Evolutionary conservation across 192 early-diverging fungal genomes (phyloP).

Genomic region (Phlyctochytrium bullatum): DNA sequence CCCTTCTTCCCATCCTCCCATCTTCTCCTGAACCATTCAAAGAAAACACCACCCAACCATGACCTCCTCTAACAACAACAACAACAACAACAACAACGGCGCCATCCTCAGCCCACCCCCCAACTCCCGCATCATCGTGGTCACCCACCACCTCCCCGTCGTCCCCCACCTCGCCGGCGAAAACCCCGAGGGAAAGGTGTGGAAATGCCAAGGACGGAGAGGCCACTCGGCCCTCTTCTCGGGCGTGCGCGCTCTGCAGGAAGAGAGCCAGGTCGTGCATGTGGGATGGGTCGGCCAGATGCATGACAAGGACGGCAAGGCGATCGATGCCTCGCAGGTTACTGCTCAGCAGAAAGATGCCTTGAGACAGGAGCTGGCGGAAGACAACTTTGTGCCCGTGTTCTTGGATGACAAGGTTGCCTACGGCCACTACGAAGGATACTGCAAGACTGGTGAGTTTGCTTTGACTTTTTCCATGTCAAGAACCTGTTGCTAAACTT

Average conservation of each 20-base stretch:
- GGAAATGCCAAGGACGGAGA: conserved; percentile 34
- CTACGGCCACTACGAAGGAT: conserved; percentile 91
- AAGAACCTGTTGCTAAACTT: conserved; percentile 93
- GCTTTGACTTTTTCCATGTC: not conserved
- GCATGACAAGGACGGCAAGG: conserved; percentile 55
- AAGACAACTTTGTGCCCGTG: conserved; percentile 70
- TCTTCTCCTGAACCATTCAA: too few relatives aligned
- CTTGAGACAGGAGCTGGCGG: conserved; percentile 51
- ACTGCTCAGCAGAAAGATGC: conserved; percentile 48
- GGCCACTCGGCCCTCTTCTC: conserved; percentile 91
- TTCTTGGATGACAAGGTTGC: conserved; percentile 71
- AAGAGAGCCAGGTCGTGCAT: conserved; percentile 58
- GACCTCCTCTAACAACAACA: not conserved
- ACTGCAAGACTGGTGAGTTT: conserved; percentile 81
- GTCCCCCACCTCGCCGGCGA: conserved; percentile 8
- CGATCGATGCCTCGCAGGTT: conserved; percentile 51
- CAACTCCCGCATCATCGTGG: not conserved
- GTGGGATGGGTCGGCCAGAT: conserved; percentile 74
- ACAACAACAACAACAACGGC: too few relatives aligned
- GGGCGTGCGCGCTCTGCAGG: conserved; percentile 69
- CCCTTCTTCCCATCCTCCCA: too few relatives aligned
- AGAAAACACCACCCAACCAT: too few relatives aligned
- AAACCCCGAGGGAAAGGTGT: not conserved
- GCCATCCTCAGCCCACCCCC: not conserved
- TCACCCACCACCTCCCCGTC: conserved; percentile 22